Base-by-base conservation (phyloP, 2,329 filamentous ascomycete genomes). In the Phoma sp. region DNA sequence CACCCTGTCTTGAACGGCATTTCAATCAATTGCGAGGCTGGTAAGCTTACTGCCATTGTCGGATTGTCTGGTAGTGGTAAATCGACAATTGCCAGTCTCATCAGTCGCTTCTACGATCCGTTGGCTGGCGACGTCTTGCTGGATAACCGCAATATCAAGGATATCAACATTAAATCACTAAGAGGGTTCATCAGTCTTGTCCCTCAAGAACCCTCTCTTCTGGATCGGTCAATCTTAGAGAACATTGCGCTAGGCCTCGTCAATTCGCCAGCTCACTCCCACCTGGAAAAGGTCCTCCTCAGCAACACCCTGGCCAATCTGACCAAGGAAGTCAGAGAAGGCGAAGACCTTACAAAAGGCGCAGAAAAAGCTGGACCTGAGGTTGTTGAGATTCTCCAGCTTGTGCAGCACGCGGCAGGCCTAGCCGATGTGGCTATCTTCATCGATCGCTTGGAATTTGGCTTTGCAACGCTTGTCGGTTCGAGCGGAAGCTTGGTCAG, bases 401-500 rank as follows among this genome's bases (percentile, higher is more conserved):
- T 83, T 24, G 79, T 84, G 2, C 74, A 78, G 27, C 68, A 64
- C 15, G 83, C 86, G 19, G 81, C 85, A 2, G 75, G 73, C 12
- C 76, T 87, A 25, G 86, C 87, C 0, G 85, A 89, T 70, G 87
- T 84, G 0, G 76, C 79, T 45, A 67, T 65, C 12, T 89, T 87
- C 65, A 85, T 85, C 61, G 74, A 78, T 38, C 74, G 71, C 1
- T 79, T 85, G 1, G 81, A 85, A 43, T 70, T 81, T 62, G 77
- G 80, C 33, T 71, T 80, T 8, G 79, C 77, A 3, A 77, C 77
- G 0, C 74, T 78, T 3, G 81, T 86, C 2, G 85, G 85, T 2
- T 77, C 79, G 6, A 78, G 77, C 10, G 84, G 84, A 24, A 80
- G 79, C 32, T 77, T 85, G 6, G 76, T 87, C 29, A 85, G 82